phyloP scores from a whole-genome alignment of 805 yeast species.

The Zygotorulaspora chibaensis region DNA sequence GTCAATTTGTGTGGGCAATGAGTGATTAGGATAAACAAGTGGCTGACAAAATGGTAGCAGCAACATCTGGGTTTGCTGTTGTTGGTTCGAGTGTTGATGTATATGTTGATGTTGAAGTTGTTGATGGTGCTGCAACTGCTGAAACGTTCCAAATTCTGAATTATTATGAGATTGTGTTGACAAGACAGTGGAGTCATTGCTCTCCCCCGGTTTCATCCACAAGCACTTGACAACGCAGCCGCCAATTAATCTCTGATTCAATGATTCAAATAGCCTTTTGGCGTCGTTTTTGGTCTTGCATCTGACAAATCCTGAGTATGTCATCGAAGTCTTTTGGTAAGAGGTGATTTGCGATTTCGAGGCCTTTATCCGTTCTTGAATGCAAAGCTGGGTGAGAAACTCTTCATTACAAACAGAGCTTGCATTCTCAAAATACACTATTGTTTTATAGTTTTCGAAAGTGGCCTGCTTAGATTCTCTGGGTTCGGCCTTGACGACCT shows the following conservation, averaged over 20 bases:
- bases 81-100: neutral
- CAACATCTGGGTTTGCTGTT: slow-evolving; percentile 4
- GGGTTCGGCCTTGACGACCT: slow-evolving; percentile 25
- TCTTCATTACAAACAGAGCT: slow-evolving; percentile 29
- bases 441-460: slow-evolving; percentile 12
- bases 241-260: slow-evolving; percentile 29
- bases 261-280: slow-evolving; percentile 15
- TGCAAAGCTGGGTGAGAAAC: slow-evolving; percentile 26
- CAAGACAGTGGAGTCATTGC: neutral
- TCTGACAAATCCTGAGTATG: slow-evolving; percentile 26
- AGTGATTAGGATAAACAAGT: slow-evolving; percentile 1
- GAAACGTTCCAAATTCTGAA: neutral
- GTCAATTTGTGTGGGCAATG: neutral
- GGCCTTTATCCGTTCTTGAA: slow-evolving; percentile 24
- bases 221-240: slow-evolving; percentile 26
- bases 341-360: slow-evolving; percentile 17
- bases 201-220: slow-evolving; percentile 17
- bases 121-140: neutral
- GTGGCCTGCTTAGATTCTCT: slow-evolving; percentile 5
- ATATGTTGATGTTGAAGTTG: neutral
- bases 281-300: slow-evolving; percentile 25
- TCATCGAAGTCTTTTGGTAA: slow-evolving; percentile 17
- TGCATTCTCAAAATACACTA: slow-evolving; percentile 24
- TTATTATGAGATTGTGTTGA: neutral
- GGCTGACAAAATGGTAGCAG: slow-evolving; percentile 7